These are phyloP conservation scores for Debaryomycetaceae sp. DNA, from an alignment of 1,139 yeast species.

Conservation along the genomic window DNA sequence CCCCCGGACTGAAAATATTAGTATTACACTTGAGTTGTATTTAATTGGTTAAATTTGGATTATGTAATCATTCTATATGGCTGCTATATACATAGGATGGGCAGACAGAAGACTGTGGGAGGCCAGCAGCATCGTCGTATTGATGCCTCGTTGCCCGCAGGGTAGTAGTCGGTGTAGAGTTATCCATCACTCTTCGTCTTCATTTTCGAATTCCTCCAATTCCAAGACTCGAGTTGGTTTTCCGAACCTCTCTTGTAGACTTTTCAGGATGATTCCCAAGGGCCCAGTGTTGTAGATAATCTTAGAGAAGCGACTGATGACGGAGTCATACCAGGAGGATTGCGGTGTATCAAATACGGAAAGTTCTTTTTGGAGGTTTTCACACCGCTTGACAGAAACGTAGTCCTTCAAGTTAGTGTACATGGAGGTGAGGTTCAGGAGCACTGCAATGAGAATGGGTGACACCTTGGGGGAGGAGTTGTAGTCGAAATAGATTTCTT, in stretches of 20 bases:
- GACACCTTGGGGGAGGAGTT: conserved; percentile 26
- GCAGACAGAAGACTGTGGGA: too few species aligned
- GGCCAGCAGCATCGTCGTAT: too few species aligned
- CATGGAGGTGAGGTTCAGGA: conserved; percentile 32
- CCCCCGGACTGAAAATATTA: conserved; percentile 5
- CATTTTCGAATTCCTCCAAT: conserved; percentile 43
- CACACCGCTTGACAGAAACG: conserved; percentile 26
- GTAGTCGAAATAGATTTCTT: conserved; percentile 32
- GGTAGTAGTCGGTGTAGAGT: too few species aligned
- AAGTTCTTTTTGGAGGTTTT: conserved; percentile 19
- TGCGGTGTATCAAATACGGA: conserved; percentile 19
- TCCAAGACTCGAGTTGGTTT: conserved; percentile 30
- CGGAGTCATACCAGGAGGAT: conserved; percentile 33
- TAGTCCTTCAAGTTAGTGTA: conserved; percentile 25
- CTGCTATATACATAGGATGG: neutral
- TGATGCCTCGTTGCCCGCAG: too few species aligned
- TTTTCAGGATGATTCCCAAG: conserved; percentile 42
- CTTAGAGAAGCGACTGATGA: conserved; percentile 34
- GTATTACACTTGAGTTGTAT: conserved; percentile 9
- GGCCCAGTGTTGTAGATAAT: conserved; percentile 44
- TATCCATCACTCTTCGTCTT: conserved; percentile 34
- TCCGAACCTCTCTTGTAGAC: conserved; percentile 40
- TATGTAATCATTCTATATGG: conserved; percentile 4
- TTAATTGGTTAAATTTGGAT: conserved; percentile 8
- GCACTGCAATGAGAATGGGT: conserved; percentile 29